Evolutionary conservation across 805 yeast genomes (phyloP), one percentile per base, ranked within the genome.

Genomic region (Starmerella tilneyi): DNA sequence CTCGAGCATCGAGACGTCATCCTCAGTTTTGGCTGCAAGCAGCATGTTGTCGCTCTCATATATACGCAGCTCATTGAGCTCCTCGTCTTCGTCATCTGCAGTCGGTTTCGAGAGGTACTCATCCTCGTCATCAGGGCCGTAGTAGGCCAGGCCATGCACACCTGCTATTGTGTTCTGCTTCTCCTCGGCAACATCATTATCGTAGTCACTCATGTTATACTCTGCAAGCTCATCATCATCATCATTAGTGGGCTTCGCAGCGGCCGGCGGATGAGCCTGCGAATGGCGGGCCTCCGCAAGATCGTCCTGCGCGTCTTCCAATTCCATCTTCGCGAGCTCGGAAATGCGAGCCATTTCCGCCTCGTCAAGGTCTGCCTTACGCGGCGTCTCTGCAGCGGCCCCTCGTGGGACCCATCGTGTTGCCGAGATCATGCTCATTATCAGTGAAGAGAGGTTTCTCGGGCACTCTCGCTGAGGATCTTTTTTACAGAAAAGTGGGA

Each of bases 361-460:
- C 51, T 92, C 97, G 55, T 86, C 79, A 44, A 89, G 67, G 54
- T 84, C 94, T 57, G 85, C 86, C 59, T 81, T 76, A 57, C 78
- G 84, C 5, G 98, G 97, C 60, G 80, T 84, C 63, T 88, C 96
- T 30, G 94, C 75, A 23, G 98, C 94, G 63, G 73, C 82, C 5
- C 98, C 98, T 58, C 95, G 76, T 41, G 97, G 96, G 20, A 89
- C 95, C 97, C 98, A 92, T 42, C 79, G 69, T 40, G 92, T 79
- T 22, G 96, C 81, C 31, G 98, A 85, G 52, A 89, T 81, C 59
- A 56, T 56, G 16, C 17, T 15, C 20, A 12, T 9, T 13, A 23
- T 22, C 21, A n/a, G 17, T 26, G n/a, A 21, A 22, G 17, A 6
- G 9, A 19, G 21, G 17, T 21, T 2, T 13, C 21, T 12, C 8